Evolutionary conservation across 352 stramenopile genomes (phyloP).

Genomic region (Globisporangium canariense): DNA sequence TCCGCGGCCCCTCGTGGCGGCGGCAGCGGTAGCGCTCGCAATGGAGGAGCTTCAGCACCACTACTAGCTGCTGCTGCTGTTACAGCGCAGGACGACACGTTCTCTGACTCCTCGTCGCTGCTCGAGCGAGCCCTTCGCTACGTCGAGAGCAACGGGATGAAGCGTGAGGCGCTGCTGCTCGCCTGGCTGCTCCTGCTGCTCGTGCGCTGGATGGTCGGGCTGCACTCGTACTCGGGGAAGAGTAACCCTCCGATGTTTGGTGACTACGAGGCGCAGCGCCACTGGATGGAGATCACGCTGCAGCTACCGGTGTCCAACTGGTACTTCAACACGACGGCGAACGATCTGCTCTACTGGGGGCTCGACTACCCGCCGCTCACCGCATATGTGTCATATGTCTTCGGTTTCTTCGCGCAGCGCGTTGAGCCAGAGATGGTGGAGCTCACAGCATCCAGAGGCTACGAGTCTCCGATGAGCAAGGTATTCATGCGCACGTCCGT

Average conservation of each 20-base stretch:
- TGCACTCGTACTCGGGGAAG: slow-evolving; percentile 84
- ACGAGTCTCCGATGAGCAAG: slow-evolving; percentile 83
- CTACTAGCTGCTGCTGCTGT: neutral
- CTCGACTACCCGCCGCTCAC: slow-evolving; percentile 98
- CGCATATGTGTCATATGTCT: slow-evolving; percentile 87
- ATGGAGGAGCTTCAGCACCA: neutral
- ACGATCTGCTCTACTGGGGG: slow-evolving; percentile 97
- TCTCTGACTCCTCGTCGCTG: slow-evolving; percentile 21
- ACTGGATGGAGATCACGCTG: slow-evolving; percentile 99
- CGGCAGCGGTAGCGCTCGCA: neutral
- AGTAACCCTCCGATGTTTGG: slow-evolving; percentile 86
- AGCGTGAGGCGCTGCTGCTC: slow-evolving; percentile 37
- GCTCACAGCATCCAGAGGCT: slow-evolving; percentile 75
- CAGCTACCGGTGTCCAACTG: slow-evolving; percentile 92
- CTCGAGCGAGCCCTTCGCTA: slow-evolving; percentile 43
- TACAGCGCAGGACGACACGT: neutral
- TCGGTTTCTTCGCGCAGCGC: slow-evolving; percentile 68
- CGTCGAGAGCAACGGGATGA: slow-evolving; percentile 54
- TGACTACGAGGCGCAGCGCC: slow-evolving; percentile 98
- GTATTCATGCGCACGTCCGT: slow-evolving; percentile 93
- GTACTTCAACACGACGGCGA: slow-evolving; percentile 91
- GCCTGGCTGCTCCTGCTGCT: slow-evolving; percentile 58
- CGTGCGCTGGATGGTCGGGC: slow-evolving; percentile 69
- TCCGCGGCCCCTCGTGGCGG: neutral
- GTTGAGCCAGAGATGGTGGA: slow-evolving; percentile 88